phyloP scores from a whole-genome alignment of 176 grass and related monocot genomes.

The Rhynchospora tenuis region DNA sequence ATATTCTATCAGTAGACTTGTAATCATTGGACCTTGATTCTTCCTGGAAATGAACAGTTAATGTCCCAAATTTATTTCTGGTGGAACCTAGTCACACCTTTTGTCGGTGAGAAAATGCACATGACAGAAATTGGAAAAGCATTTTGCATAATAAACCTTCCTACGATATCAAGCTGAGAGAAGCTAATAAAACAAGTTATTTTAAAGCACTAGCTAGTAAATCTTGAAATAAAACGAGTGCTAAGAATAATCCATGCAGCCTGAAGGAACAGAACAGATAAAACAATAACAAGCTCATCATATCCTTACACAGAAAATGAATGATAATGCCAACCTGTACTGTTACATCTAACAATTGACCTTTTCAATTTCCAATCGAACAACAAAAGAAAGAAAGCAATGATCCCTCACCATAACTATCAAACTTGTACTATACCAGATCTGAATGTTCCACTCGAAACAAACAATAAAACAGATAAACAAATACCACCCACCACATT shows the following conservation, averaged over 20 bases:
- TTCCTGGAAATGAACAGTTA: too few relatives aligned
- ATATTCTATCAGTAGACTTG: too few relatives aligned
- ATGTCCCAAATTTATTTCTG: too few relatives aligned
- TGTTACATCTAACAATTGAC: too few relatives aligned
- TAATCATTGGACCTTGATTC: too few relatives aligned
- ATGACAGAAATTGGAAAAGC: too few relatives aligned
- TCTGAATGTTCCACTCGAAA: conserved; percentile 21
- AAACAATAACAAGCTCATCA: too few relatives aligned
- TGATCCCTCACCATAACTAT: background rate
- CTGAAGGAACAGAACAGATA: background rate
- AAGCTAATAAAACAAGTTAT: background rate
- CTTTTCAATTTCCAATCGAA: background rate
- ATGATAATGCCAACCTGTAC: background rate
- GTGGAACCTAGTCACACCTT: too few relatives aligned
- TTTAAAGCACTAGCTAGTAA: background rate
- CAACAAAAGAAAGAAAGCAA: background rate
- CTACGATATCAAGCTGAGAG: too few relatives aligned
- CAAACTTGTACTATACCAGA: conserved; percentile 18
- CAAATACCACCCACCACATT: conserved; percentile 13
- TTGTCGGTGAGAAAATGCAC: too few relatives aligned
- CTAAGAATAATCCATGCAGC: too few relatives aligned
- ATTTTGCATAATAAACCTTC: background rate
- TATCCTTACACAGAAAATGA: conserved; percentile 23
- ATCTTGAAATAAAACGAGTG: background rate
- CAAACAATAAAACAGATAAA: conserved; percentile 20